These are phyloP conservation scores for Zalaria obscura DNA, from an alignment of 2,329 filamentous ascomycete species.

Conservation along the genomic window DNA sequence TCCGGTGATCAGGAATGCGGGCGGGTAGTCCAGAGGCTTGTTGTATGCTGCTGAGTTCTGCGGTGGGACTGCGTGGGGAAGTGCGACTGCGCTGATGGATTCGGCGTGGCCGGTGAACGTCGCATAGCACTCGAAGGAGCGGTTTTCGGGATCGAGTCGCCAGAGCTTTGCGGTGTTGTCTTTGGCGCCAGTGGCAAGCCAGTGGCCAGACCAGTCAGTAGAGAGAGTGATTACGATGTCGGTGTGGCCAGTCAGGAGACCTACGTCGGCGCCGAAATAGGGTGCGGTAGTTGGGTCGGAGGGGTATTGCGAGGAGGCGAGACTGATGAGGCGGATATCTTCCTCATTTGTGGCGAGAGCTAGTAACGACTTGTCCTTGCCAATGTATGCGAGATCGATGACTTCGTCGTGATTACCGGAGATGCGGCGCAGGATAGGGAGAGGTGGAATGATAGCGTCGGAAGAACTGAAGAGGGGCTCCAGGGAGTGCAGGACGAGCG, in stretches of 20 bases:
- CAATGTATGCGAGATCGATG: slow-evolving; percentile 80
- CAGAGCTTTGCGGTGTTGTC: slow-evolving; percentile 90
- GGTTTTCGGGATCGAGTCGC: slow-evolving; percentile 63
- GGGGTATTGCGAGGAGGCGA: slow-evolving; percentile 27
- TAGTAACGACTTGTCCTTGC: slow-evolving; percentile 65
- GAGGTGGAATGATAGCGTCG: slow-evolving; percentile 33
- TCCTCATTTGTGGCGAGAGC: slow-evolving; percentile 93
- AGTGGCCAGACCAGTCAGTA: slow-evolving; percentile 91
- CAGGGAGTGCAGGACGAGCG: slow-evolving; percentile 59
- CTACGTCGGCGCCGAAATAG: slow-evolving; percentile 85
- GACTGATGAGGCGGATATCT: slow-evolving; percentile 74
- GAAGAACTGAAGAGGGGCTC: slow-evolving; percentile 22
- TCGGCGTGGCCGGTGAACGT: slow-evolving; percentile 86
- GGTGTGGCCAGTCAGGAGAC: slow-evolving; percentile 73
- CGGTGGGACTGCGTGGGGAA: slow-evolving; percentile 57
- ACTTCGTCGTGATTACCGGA: slow-evolving; percentile 97
- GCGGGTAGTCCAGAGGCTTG: slow-evolving; percentile 65
- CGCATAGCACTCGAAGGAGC: slow-evolving; percentile 66
- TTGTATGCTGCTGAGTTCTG: slow-evolving; percentile 55
- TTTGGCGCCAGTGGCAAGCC: slow-evolving; percentile 91
- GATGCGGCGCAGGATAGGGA: slow-evolving; percentile 58
- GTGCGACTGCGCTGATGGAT: slow-evolving; percentile 76
- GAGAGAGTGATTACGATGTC: slow-evolving; percentile 94
- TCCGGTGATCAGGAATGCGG: slow-evolving; percentile 74
- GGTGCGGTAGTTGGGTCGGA: slow-evolving; percentile 10